phyloP scores from a whole-genome alignment of 805 yeast species.

The Zygotorulaspora florentina region DNA sequence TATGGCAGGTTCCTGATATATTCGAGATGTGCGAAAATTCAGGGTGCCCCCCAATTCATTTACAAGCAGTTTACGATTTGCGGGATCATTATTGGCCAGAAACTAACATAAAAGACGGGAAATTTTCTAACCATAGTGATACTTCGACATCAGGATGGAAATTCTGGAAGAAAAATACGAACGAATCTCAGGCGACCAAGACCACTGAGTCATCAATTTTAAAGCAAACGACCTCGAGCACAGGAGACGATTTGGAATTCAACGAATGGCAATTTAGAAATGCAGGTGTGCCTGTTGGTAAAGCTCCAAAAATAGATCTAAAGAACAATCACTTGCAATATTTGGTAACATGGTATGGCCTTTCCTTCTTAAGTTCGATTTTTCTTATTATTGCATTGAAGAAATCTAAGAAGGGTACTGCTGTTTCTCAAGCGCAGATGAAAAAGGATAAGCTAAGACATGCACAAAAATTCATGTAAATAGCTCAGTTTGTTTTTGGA shows the following conservation, averaged over 20 bases:
- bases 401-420: slow-evolving; percentile 35
- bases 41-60: slow-evolving; percentile 66
- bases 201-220: not conserved
- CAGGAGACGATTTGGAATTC: slow-evolving; percentile 37
- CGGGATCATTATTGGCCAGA: slow-evolving; percentile 54
- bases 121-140: not conserved
- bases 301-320: slow-evolving; percentile 71
- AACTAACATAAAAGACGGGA: slow-evolving; percentile 6
- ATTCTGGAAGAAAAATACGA: slow-evolving; percentile 22
- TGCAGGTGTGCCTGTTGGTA: slow-evolving; percentile 90
- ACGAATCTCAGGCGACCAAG: not conserved
- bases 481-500: not conserved
- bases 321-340: slow-evolving; percentile 90
- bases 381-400: slow-evolving; percentile 53
- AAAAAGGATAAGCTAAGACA: slow-evolving; percentile 46
- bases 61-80: slow-evolving; percentile 67
- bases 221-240: slow-evolving; percentile 1
- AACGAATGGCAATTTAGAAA: slow-evolving; percentile 56
- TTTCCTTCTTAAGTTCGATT: slow-evolving; percentile 66
- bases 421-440: slow-evolving; percentile 28
- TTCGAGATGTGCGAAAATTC: slow-evolving; percentile 64
- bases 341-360: slow-evolving; percentile 91
- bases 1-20: slow-evolving; percentile 78
- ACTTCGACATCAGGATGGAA: slow-evolving; percentile 26
- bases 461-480: slow-evolving; percentile 41